A percentile compares a stretch with the other conserved stretches of the same genome.
Conservation (phyloP, 805 yeast genomes). For the Wickerhamia fluorescens region DNA sequence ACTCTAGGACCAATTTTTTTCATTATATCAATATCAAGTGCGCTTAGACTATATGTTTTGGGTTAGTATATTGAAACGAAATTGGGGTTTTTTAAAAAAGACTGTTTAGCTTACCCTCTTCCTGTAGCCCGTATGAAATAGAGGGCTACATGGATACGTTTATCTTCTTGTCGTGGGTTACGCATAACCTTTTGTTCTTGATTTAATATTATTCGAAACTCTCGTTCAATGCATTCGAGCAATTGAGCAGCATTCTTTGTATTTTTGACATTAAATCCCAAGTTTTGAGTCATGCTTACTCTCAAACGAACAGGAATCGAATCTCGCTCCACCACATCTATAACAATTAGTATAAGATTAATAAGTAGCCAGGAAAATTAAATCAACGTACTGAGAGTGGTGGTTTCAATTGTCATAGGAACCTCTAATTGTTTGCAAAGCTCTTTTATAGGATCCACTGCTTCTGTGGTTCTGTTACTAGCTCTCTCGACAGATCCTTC, state of each 20-base stretch:
- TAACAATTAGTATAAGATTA: slow-evolving; percentile 1
- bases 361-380: no score
- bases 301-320: slow-evolving; percentile 11
- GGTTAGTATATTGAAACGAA: slow-evolving; percentile 1
- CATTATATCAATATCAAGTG: slow-evolving; percentile 70
- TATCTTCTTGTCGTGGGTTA: slow-evolving; percentile 11
- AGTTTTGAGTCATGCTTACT: slow-evolving; percentile 17
- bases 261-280: slow-evolving; percentile 18
- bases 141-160: slow-evolving; percentile 19
- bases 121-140: slow-evolving; percentile 13
- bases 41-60: slow-evolving; percentile 29
- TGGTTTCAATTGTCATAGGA: no score
- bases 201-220: slow-evolving; percentile 5
- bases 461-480: no score
- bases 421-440: no score
- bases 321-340: slow-evolving; percentile 5
- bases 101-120: slow-evolving; percentile 6
- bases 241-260: slow-evolving; percentile 7
- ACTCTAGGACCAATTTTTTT: slow-evolving; percentile 62
- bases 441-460: no score
- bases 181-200: slow-evolving; percentile 10
- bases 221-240: slow-evolving; percentile 4
- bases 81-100: not conserved
- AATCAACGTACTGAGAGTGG: no score
- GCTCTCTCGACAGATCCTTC: no score